Evolutionary conservation across 805 yeast genomes (phyloP), one percentile per base, ranked within the genome.

Genomic region (Yarrowia divulgata): DNA sequence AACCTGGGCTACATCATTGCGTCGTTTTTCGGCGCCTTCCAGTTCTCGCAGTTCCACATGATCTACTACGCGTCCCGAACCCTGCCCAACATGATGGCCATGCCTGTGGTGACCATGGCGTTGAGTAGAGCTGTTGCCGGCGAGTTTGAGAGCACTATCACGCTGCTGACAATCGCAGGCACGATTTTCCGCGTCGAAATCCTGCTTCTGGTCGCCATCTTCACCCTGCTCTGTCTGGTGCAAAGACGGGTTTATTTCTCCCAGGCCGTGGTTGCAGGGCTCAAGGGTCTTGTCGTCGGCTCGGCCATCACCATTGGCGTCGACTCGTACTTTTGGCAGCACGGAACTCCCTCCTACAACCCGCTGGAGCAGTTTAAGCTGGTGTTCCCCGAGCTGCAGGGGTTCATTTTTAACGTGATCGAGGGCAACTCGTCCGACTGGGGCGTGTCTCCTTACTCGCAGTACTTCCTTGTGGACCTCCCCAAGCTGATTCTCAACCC

Each of bases 11-110:
- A 67, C 18, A 37, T 71, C 39, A 70, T 68, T 43, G 34, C 50
- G 29, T 42, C 62, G 13, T 90, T 91, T 89, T 91, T 84, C 75
- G 80, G 84, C 29, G 69, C 89, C 2, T 82, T 93, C 69, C 81
- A 83, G 48, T 78, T 85, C 69, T 77, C 90, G 9, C 95, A 93
- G 76, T 94, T 93, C 79, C 98, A 94, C 76, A 71, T 91, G 19
- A 79, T 89, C 70, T 94, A 82, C 79, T 94, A 94, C 76, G 82
- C 90, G n/a, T 84, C 97, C 2, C 83, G 98, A 73, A 87, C 97
- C 0, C 81, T 94, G 70, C 97, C 98, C n/a, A 94, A 94, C 78
- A 80, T 93, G 69, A 75, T 85, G 16, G 93, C 90, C 1, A 80
- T 94, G 68, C 97, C 98, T 3, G 74, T 91, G 45, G 88, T 89